Base-by-base conservation (phyloP, 2,329 filamentous ascomycete genomes). In the Phialophora verrucosa region DNA sequence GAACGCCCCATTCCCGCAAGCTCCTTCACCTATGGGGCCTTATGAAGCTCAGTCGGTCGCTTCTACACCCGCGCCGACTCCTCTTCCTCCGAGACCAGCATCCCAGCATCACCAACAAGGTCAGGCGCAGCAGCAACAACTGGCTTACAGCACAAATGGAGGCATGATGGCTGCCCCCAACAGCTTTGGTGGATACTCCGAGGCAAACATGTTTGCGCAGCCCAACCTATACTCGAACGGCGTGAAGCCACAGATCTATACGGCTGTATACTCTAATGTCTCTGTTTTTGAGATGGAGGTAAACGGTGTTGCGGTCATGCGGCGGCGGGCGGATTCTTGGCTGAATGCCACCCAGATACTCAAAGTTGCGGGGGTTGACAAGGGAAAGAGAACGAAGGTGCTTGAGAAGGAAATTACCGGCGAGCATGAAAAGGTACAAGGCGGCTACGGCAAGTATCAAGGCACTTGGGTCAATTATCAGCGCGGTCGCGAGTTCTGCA, bases 201-300 rank as follows among this genome's bases (percentile, higher is more conserved):
- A 80, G 10, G 70, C 75, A 54, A 80, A 80, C 73, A 77, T 77
- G 23, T 78, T 78, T 69, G 76, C 76, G 29, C 73, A 75, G 55
- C 61, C 67, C 12, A 62, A 65, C 35, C 70, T 63, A 57, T 70
- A 70, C 51, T 20, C 47, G 12, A 70, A 72, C 55, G 71, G 70
- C 17, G 58, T 57, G 11, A 71, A 67, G 38, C 81, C 80, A 56
- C 81, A 82, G 68, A 83, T 83, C 62, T 83, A 83, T 69, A 81
- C 79, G 59, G 94, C 94, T 67, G 91, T 96, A 49, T 98, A 98
- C 78, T 98, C 94, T 7, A 93, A 93, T 72, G 92, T 98, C 54
- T 90, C 94, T 68, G 95, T 99, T 17, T 99, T 98, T 82, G 95
- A 99, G 80, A 97, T 98, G 93, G 93, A 97, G 78, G 91, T 98